These are phyloP conservation scores for Tetrahymena elliotti DNA, from an alignment of 73 alveolate species.

Conservation along the genomic window DNA sequence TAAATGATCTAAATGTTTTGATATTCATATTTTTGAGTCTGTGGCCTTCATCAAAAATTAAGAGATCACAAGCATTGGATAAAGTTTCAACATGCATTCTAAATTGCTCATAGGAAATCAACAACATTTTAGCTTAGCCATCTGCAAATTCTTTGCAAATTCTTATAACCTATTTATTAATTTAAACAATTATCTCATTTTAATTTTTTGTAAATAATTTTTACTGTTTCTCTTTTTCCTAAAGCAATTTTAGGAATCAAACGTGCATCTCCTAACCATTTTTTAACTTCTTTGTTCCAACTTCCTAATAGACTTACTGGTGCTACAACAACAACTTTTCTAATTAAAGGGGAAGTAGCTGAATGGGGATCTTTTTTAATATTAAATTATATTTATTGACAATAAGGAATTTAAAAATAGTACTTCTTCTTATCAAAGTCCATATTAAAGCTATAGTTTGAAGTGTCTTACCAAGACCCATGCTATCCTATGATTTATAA, in stretches of 20 bases:
- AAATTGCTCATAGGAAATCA: slow-evolving; percentile 38
- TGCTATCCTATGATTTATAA: neutral
- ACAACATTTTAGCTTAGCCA: neutral
- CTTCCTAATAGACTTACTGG: slow-evolving; percentile 48
- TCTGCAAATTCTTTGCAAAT: neutral
- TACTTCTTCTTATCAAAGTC: slow-evolving; percentile 9
- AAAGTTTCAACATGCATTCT: slow-evolving; percentile 12
- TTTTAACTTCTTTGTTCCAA: slow-evolving; percentile 47
- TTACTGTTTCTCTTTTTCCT: slow-evolving; percentile 17
- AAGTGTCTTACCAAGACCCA: slow-evolving; percentile 54
- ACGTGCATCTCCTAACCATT: slow-evolving; percentile 41
- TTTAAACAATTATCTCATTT: neutral
- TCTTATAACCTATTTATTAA: neutral
- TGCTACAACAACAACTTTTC: slow-evolving; percentile 31
- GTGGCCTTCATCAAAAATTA: slow-evolving; percentile 84
- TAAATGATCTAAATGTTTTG: slow-evolving; percentile 45
- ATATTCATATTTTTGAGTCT: slow-evolving; percentile 61
- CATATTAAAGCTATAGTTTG: slow-evolving; percentile 36
- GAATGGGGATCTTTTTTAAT: neutral
- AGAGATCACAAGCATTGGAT: slow-evolving; percentile 39
- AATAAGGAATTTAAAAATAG: neutral
- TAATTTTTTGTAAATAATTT: neutral
- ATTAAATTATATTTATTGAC: neutral
- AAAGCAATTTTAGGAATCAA: neutral
- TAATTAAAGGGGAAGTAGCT: neutral